Evolutionary conservation across 176 grass and related monocot genomes (phyloP), one percentile per base, ranked within the genome.

Genomic region (Zizania latifolia): DNA sequence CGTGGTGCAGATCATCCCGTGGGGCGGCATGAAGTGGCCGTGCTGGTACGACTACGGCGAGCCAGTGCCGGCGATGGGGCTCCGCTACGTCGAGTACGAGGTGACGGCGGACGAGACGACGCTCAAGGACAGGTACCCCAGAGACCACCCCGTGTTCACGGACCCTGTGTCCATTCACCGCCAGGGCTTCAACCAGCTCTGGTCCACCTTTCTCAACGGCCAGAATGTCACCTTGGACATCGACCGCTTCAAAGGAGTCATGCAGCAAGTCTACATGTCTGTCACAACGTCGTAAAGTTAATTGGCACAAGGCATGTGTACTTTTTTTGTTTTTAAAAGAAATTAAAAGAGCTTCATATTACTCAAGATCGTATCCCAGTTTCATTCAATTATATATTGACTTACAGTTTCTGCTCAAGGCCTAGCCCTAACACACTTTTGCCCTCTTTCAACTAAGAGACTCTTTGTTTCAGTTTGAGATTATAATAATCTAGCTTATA

Each of bases 21-120:
- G 89, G 50, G 89, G 93, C 0, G 74, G 43, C 21, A 12, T 96
- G n/a, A 81, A 83, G 63, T 77, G 70, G 45, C 35, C 79, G 6
- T 85, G 62, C 71, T 82, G 70, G 55, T 71, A 58, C 9, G 65
- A 79, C 62, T 96, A 75, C 17, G 93, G 89, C 6, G 51, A 85
- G 1, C 89, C 89, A 0, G 78, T 62, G 33, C 30, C 73, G 3
- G 86, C 46, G 15, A 92, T 92, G 89, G 85, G 79, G 14, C 76
- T 96, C 24, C 88, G 53, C 4, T 96, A 96, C 66, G 75, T 86
- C 60, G 81, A 96, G 19, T 96, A 96, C 70, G 89, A 92, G 85
- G 88, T 62, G 0, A 61, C 53, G 2, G 83, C 84, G 2, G 77
- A 92, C 6, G 92, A 96, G 78, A 96, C 89, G 10, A 89, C 83